Percentiles rank a stretch among this genome's conserved stretches.
Conservation (phyloP, 371 early-diverging fungal genomes). For the Saksenaea vasiformis region DNA sequence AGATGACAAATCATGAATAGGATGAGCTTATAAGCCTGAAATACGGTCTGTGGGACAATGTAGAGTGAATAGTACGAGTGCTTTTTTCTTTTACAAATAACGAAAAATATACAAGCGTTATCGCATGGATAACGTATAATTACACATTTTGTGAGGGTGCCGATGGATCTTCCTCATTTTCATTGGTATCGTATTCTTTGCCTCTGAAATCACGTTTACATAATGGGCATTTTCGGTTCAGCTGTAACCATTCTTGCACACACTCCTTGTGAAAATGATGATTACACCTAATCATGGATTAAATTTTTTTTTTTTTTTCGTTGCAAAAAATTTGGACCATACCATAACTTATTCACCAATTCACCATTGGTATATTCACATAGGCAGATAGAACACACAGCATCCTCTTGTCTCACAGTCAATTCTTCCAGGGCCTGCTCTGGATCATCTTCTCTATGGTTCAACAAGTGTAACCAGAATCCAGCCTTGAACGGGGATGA, state of each 20-base stretch:
- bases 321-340: neutral
- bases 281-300: slow-evolving; percentile 26
- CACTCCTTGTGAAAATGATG: slow-evolving; percentile 43
- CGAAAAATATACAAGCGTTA: neutral
- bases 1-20: too few relatives aligned
- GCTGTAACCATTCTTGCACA: slow-evolving; percentile 30
- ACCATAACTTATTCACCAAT: slow-evolving; percentile 55
- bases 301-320: neutral
- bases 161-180: neutral
- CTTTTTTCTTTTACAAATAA: neutral
- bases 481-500: neutral
- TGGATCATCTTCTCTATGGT: slow-evolving; percentile 5
- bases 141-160: neutral
- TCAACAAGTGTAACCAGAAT: neutral
- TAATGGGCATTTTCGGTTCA: slow-evolving; percentile 36
- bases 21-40: too few relatives aligned
- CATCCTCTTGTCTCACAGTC: slow-evolving; percentile 41
- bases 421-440: slow-evolving; percentile 18
- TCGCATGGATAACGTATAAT: neutral
- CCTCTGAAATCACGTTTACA: slow-evolving; percentile 31
- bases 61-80: too few relatives aligned
- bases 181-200: slow-evolving; percentile 12
- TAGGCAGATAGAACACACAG: slow-evolving; percentile 64
- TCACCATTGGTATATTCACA: slow-evolving; percentile 63
- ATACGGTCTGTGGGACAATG: too few relatives aligned